Evolutionary conservation across 768 basidiomycete species (phyloP), one percentile per base, ranked within the genome.

Genomic region (Auriscalpium microsporum): DNA sequence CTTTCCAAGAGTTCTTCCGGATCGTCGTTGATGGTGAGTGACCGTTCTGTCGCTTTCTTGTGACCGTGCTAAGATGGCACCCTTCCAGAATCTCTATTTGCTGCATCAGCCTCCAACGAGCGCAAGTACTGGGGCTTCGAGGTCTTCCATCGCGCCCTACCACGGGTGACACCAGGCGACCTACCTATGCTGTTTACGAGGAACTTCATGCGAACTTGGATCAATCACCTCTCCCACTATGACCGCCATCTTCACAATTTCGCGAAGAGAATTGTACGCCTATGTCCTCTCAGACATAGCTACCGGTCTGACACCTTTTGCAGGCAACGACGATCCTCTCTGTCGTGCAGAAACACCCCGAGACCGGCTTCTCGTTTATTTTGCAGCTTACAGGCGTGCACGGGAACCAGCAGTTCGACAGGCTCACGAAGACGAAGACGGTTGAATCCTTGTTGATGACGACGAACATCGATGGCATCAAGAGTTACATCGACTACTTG

Each of bases 91-190:
- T 86, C 90, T 1, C 71, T 97, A 45, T 96, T 97, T 65, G 83
- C 88, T 8, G 74, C 84, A 8, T 86, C 86, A 17, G 83, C 94
- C 0, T 94, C 94, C 1, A 73, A 86, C 0, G 86, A 94, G 68
- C 82, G 92, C 50, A 95, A 96, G 71, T 91, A 87, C 65, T 94
- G 91, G 87, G 95, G 94, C n/a, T 95, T 98, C 73, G 86, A 87
- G 62, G 79, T 95, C 17, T 90, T 97, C 71, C 81, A 85, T 63
- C 86, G 82, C 59, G 83, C 91, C 8, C 73, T 96, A 44, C 78
- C 80, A 14, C 82, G 83, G 38, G 78, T 90, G 34, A 73, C 78
- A 14, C 69, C 81, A 16, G 71, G 79, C 46, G 85, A 82, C 52
- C 75, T 95, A 62, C 87, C 90, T 0, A 84, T 91, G 78, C 75